Percentiles rank a stretch among this genome's conserved stretches.
phyloP scores from a whole-genome alignment of 2,329 filamentous ascomycete species.

The Salinomyces thailandicus region DNA sequence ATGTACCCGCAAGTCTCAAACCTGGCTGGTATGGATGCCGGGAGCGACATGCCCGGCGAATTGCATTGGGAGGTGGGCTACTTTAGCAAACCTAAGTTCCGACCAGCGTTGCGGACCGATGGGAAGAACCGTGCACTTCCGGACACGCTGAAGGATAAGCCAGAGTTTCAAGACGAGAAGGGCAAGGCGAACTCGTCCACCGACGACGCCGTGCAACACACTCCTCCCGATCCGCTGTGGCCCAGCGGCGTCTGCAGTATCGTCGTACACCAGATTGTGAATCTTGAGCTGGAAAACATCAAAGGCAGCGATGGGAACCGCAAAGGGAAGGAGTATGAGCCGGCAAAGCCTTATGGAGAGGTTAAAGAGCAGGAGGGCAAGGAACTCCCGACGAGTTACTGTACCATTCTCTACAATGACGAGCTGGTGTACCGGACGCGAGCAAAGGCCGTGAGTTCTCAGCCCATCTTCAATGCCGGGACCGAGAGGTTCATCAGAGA shows the following conservation, averaged over 20 bases:
- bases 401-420: constrained; percentile 83
- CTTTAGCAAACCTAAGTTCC: constrained; percentile 83
- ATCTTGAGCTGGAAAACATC: constrained; percentile 82
- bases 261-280: constrained; percentile 89
- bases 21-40: constrained; percentile 70
- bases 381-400: constrained; percentile 80
- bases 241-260: constrained; percentile 81
- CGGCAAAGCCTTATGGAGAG: constrained; percentile 74
- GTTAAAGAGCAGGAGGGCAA: constrained; percentile 74
- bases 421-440: constrained; percentile 88
- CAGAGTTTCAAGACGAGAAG: constrained; percentile 79
- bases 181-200: constrained; percentile 60
- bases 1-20: constrained; percentile 87
- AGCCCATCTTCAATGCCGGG: constrained; percentile 94
- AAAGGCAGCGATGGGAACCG: constrained; percentile 73
- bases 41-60: constrained; percentile 81
- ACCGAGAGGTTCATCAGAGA: constrained; percentile 89
- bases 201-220: constrained; percentile 79
- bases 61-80: constrained; percentile 94
- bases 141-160: constrained; percentile 58
- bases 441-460: constrained; percentile 83
- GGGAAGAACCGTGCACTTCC: constrained; percentile 74
- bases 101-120: constrained; percentile 72
- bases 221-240: constrained; percentile 92
- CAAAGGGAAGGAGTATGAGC: constrained; percentile 79